Evolutionary conservation across 2,329 filamentous ascomycete species (phyloP), one percentile per base, ranked within the genome.

Genomic region (Penicillium sp.): DNA sequence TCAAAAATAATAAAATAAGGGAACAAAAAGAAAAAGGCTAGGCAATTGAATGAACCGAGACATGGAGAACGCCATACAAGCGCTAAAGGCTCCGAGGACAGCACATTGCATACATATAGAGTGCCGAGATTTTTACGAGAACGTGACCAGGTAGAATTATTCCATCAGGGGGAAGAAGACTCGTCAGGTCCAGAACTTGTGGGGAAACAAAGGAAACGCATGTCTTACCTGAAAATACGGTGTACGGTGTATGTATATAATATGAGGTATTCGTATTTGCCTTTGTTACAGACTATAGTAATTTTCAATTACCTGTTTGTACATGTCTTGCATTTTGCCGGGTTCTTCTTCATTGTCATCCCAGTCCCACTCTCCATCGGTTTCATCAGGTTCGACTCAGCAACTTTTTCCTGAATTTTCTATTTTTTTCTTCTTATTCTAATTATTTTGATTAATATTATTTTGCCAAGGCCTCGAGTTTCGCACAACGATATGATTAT

Each of bases 21-120:
- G 22, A 7, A 24, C 6, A 24, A 29, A 29, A 15, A 15, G 10
- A 15, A 44, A 31, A 13, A 17, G 2, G 8, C 15, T n/a, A 31
- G 40, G 40, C 42, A 44, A 26, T 35, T 21, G 31, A 39, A 15
- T 26, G 7, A 26, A 13, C 15, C 38, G 45, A 55, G 54, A 55
- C 43, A 54, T 43, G 19, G 15, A 34, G 47, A 31, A 35, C 33
- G 34, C 52, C 45, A 45, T 47, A 13, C 21, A 26, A 17, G 19
- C 45, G 46, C 17, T 43, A 52, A 48, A 54, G 35, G 19, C 29
- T 34, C 55, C 44, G 53, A 45, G 42, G 53, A 45, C 21, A 37
- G 15, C 40, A 48, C 31, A 34, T 44, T 33, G 33, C 28, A 38
- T 38, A 32, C 22, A 24, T 38, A 32, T 10, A 21, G 12, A 22